Conservation (phyloP, 2,329 filamentous ascomycete species). For the Cercospora sp. region DNA sequence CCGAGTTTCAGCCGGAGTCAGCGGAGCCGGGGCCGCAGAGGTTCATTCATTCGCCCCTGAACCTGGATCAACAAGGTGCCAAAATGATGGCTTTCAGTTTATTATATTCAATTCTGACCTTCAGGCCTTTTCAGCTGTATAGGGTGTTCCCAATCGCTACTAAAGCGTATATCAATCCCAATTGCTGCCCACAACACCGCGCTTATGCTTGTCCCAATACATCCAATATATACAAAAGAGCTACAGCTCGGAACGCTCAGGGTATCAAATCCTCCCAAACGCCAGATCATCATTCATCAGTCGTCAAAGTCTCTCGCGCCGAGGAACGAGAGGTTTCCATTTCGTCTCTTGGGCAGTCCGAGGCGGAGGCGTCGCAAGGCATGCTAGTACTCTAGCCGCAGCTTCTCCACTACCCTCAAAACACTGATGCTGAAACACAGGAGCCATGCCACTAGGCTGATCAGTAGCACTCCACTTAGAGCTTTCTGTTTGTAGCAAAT, state of each 20-base stretch:
- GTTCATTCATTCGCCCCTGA: neutral
- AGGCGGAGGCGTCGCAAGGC: neutral
- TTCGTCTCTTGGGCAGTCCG: neutral
- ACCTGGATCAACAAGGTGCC: neutral
- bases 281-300: slow-evolving; percentile 20
- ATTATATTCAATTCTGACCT: neutral
- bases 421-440: slow-evolving; percentile 81
- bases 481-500: slow-evolving; percentile 67
- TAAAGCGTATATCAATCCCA: neutral
- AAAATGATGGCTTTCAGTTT: neutral
- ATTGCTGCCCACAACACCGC: neutral
- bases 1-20: neutral
- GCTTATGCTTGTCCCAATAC: neutral
- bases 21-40: neutral
- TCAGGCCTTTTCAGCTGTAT: neutral
- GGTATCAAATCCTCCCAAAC: slow-evolving; percentile 10
- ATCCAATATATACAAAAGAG: slow-evolving; percentile 7
- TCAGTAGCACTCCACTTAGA: slow-evolving; percentile 73
- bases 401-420: slow-evolving; percentile 42
- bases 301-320: slow-evolving; percentile 8
- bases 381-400: slow-evolving; percentile 29
- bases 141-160: neutral
- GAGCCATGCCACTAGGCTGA: slow-evolving; percentile 86
- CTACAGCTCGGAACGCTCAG: neutral
- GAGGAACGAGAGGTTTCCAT: neutral